Percentiles rank a stretch among this genome's conserved stretches.
phyloP scores from a whole-genome alignment of 2,329 filamentous ascomycete species.

The Botrytis byssoidea region DNA sequence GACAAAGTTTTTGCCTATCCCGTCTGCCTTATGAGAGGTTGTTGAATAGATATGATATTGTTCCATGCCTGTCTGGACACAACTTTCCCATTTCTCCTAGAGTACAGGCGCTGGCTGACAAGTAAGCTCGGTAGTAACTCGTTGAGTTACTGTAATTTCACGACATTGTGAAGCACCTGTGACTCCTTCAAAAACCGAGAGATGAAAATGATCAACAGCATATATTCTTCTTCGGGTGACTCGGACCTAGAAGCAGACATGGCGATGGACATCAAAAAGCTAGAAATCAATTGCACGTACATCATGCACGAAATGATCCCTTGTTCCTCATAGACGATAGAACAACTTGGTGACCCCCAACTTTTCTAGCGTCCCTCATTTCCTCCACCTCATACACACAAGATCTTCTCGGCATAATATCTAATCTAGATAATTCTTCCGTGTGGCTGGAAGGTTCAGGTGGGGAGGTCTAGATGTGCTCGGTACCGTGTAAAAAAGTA shows the following conservation, averaged over 20 bases:
- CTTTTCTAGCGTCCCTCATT: background rate
- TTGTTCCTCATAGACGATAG: background rate
- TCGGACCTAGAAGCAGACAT: slow-evolving; percentile 3
- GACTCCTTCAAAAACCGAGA: background rate
- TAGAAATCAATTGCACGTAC: background rate
- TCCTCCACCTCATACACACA: background rate
- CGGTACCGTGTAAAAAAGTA: background rate
- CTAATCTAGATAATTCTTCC: slow-evolving; percentile 1
- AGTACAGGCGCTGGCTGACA: slow-evolving; percentile 4
- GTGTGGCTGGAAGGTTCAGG: background rate
- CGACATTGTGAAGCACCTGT: slow-evolving; percentile 13
- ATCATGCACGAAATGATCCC: slow-evolving; percentile 7
- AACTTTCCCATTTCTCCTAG: background rate
- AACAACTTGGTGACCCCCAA: background rate
- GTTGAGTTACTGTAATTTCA: background rate
- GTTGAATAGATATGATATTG: background rate
- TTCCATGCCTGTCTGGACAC: background rate
- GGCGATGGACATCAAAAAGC: background rate
- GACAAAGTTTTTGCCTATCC: background rate
- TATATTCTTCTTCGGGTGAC: slow-evolving; percentile 17
- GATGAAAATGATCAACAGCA: slow-evolving; percentile 9
- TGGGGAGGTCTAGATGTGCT: slow-evolving; percentile 10
- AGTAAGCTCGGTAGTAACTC: slow-evolving; percentile 10
- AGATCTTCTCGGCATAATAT: slow-evolving; percentile 8
- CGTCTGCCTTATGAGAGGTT: background rate